phyloP scores from a whole-genome alignment of 108 stramenopile species.

The Discostella pseudostelligera region DNA sequence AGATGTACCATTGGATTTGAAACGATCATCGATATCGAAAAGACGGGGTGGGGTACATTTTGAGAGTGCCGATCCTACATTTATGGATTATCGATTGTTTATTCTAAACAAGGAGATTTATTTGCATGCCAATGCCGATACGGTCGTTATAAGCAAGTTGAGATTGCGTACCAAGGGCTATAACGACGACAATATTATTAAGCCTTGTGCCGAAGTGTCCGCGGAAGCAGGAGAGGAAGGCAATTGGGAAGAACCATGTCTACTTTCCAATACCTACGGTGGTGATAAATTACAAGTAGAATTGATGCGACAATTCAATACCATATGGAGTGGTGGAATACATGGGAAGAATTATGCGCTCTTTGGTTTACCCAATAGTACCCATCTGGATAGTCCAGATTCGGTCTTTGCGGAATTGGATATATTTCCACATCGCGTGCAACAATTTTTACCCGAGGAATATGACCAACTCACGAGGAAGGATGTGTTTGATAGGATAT shows the following conservation, averaged over 20 bases:
- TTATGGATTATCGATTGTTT: slow-evolving; percentile 47
- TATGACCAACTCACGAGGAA: slow-evolving; percentile 15
- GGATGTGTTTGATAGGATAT: slow-evolving; percentile 28
- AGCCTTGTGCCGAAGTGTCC: background rate
- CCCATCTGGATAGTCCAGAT: slow-evolving; percentile 28
- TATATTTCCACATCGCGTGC: slow-evolving; percentile 30
- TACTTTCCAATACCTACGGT: slow-evolving; percentile 31
- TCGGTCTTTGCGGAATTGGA: slow-evolving; percentile 35
- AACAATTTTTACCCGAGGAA: slow-evolving; percentile 29
- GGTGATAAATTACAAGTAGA: slow-evolving; percentile 25
- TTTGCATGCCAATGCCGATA: slow-evolving; percentile 36
- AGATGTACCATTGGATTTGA: slow-evolving; percentile 29
- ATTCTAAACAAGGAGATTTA: slow-evolving; percentile 32
- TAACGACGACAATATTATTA: background rate
- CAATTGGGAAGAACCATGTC: slow-evolving; percentile 14
- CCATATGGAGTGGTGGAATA: slow-evolving; percentile 35
- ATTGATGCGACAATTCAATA: slow-evolving; percentile 30
- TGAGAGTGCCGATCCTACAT: slow-evolving; percentile 7
- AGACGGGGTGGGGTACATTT: background rate
- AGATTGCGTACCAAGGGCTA: slow-evolving; percentile 23
- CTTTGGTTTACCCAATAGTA: slow-evolving; percentile 29
- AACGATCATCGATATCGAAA: slow-evolving; percentile 2
- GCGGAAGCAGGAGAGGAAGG: slow-evolving; percentile 7
- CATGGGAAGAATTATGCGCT: slow-evolving; percentile 41
- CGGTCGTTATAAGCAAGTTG: slow-evolving; percentile 22